A percentile compares a stretch with the other conserved stretches of the same genome.
Conservation (phyloP, 179 eudicot species). For the Camellia oleifera region DNA sequence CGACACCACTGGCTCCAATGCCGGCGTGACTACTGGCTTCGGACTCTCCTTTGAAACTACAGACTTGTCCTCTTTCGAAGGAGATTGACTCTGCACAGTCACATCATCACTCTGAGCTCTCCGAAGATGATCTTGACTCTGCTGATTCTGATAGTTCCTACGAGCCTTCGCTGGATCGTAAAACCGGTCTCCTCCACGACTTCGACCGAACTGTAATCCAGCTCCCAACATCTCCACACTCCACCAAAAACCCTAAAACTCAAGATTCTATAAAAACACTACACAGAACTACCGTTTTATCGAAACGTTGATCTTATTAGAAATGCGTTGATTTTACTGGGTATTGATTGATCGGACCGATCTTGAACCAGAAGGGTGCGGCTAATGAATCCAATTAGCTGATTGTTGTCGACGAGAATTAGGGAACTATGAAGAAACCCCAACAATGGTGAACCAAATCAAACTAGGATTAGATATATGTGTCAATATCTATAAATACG, state of each 20-base stretch:
- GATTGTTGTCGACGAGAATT: conserved; percentile 2
- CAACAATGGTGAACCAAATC: conserved; percentile 4
- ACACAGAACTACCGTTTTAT: background rate
- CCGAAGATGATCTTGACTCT: conserved; percentile 33
- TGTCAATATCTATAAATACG: background rate
- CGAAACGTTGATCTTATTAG: background rate
- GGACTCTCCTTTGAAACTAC: conserved; percentile 22
- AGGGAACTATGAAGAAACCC: background rate
- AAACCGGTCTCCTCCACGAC: conserved; percentile 64
- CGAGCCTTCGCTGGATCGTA: conserved; percentile 54
- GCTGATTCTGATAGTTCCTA: conserved; percentile 33
- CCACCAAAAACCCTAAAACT: background rate
- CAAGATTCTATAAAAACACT: background rate
- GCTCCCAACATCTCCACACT: conserved; percentile 64
- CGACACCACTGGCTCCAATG: conserved; percentile 15
- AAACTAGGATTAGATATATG: background rate
- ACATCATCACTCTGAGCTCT: conserved; percentile 65
- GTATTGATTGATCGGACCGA: background rate
- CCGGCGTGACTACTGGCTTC: conserved; percentile 22
- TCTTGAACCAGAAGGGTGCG: background rate
- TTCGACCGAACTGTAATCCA: conserved; percentile 68
- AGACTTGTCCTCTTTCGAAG: conserved; percentile 7
- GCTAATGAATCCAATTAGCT: conserved; percentile 3
- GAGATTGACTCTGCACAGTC: conserved; percentile 25
- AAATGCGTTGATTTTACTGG: background rate